Conservation (phyloP, 306 rosid species). For the Dalbergia cochinchinensis region DNA sequence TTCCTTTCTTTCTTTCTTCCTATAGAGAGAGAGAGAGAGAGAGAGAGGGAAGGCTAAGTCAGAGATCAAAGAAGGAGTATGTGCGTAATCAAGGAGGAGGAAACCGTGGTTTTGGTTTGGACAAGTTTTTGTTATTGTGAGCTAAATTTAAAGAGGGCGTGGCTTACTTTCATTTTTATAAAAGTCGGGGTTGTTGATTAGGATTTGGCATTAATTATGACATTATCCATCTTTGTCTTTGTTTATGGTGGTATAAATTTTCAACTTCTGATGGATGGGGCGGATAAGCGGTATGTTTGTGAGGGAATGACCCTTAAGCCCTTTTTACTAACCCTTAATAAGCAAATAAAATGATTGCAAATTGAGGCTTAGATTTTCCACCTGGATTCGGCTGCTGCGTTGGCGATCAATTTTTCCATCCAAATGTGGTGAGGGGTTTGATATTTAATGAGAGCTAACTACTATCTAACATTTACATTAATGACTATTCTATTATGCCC, state of each 20-base stretch:
- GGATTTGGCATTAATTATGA: conserved; percentile 19
- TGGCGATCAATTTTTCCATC: background rate
- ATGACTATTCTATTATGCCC: background rate
- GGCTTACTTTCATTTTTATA: too few species aligned
- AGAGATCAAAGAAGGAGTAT: background rate
- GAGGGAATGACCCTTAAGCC: conserved; percentile 7
- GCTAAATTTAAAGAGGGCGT: conserved; percentile 38
- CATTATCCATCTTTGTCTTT: background rate
- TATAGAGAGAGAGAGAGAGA: conserved; percentile 1
- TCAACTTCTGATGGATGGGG: background rate
- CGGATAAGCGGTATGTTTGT: background rate
- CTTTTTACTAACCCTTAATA: background rate
- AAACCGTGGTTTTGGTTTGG: conserved; percentile 37
- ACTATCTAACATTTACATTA: too few species aligned
- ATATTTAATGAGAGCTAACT: too few species aligned
- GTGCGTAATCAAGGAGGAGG: conserved; percentile 45
- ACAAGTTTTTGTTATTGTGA: conserved; percentile 23
- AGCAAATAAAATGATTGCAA: background rate
- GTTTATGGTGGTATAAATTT: background rate
- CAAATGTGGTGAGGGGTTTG: background rate
- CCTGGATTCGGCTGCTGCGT: background rate
- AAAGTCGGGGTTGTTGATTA: background rate
- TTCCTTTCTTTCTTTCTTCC: background rate
- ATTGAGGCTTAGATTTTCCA: background rate
- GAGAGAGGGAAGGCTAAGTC: conserved; percentile 60